A percentile compares a stretch with the other conserved stretches of the same genome.
Evolutionary conservation across 2,329 filamentous ascomycete species (phyloP).

Genomic region (Cladophialophora chaetospira): DNA sequence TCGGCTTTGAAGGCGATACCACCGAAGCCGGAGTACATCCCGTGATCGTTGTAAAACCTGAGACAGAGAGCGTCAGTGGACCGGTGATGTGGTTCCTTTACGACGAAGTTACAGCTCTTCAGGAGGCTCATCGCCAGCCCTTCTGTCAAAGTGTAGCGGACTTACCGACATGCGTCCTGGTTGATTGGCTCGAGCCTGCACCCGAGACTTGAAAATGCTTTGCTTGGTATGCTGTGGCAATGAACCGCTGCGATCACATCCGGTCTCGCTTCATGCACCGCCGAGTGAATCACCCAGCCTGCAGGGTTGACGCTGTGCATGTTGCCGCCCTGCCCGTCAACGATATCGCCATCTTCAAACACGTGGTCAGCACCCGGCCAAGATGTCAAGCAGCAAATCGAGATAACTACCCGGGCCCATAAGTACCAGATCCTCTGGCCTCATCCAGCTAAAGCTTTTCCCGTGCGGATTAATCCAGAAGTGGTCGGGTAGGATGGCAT

Average conservation of each 20-base stretch:
- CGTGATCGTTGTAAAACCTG: constrained; percentile 39
- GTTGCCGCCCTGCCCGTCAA: constrained; percentile 38
- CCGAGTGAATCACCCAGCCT: constrained; percentile 63
- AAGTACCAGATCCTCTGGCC: constrained; percentile 43
- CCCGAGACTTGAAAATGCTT: constrained; percentile 64
- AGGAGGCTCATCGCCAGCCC: no score
- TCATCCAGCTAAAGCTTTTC: constrained; percentile 45
- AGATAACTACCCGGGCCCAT: constrained; percentile 34
- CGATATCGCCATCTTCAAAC: constrained; percentile 42
- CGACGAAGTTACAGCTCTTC: no score
- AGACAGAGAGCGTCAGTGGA: neutral
- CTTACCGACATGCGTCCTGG: constrained; percentile 44
- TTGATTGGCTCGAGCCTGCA: constrained; percentile 61
- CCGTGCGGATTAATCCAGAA: constrained; percentile 37
- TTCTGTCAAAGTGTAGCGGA: no score
- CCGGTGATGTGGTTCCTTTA: no score
- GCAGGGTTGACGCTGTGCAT: constrained; percentile 46
- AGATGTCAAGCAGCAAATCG: neutral
- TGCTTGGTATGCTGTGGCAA: constrained; percentile 60
- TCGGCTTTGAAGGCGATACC: constrained; percentile 43
- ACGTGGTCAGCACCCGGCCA: neutral
- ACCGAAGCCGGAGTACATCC: constrained; percentile 44
- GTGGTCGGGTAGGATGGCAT: constrained; percentile 38
- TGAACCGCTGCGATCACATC: constrained; percentile 62
- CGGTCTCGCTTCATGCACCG: constrained; percentile 61